These are phyloP conservation scores for Blepharisma japonicum DNA, from an alignment of 73 alveolate genomes.

Conservation along the genomic window DNA sequence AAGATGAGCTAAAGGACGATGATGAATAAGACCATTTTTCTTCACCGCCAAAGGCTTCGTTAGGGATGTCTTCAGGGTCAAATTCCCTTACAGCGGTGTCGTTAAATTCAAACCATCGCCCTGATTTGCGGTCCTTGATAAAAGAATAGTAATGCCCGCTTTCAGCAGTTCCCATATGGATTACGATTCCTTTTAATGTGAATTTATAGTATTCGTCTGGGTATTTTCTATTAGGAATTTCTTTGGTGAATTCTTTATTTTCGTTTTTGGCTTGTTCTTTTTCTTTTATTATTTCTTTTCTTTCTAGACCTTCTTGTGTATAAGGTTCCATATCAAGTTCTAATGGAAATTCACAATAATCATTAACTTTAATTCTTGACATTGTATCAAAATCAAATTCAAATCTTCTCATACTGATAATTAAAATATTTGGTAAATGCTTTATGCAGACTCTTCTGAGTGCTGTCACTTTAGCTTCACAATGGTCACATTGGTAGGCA, in stretches of 20 bases:
- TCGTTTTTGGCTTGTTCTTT: conserved; percentile 42
- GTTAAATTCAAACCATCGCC: conserved; percentile 59
- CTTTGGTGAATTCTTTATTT: conserved; percentile 30
- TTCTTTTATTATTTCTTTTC: conserved; percentile 69
- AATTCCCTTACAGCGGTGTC: conserved; percentile 67
- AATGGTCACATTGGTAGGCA: conserved; percentile 88
- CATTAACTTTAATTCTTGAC: conserved; percentile 91
- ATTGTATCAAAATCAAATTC: conserved; percentile 92
- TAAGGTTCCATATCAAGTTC: conserved; percentile 91
- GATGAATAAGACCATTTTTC: conserved; percentile 25
- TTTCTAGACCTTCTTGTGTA: conserved; percentile 90
- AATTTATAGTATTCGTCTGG: conserved; percentile 83
- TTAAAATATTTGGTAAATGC: conserved; percentile 85
- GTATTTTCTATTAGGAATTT: conserved; percentile 43
- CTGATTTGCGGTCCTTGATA: conserved; percentile 50
- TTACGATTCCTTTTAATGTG: conserved; percentile 85
- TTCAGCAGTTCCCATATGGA: conserved; percentile 96
- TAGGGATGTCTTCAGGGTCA: conserved; percentile 72
- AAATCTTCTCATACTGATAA: conserved; percentile 89
- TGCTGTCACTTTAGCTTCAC: conserved; percentile 89
- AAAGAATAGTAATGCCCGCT: conserved; percentile 98
- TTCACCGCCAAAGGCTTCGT: conserved; percentile 89
- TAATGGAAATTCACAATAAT: conserved; percentile 93
- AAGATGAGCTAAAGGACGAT: conserved; percentile 26
- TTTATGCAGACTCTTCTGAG: conserved; percentile 89